These are phyloP conservation scores for Agastache rugosa DNA, from an alignment of 257 asterid genomes.

Conservation along the genomic window DNA sequence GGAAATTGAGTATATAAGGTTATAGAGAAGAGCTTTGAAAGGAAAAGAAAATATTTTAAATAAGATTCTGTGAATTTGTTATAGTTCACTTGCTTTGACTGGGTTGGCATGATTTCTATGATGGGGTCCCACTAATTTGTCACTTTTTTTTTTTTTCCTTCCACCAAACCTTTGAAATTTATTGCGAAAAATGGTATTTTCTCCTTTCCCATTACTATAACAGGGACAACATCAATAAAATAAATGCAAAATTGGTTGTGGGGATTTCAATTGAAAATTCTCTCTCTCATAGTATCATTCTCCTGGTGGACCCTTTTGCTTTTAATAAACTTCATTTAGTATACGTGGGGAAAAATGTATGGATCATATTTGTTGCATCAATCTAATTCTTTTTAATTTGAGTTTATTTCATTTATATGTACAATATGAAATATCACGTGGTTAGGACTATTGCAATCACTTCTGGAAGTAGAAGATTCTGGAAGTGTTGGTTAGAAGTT, in stretches of 20 bases:
- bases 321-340: conserved; percentile 9
- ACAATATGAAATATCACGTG: background rate
- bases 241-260: background rate
- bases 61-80: background rate
- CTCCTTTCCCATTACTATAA: conserved; percentile 34
- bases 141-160: background rate
- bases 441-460: background rate
- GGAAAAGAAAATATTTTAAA: background rate
- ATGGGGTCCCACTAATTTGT: conserved; percentile 34
- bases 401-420: background rate
- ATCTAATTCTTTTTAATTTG: background rate
- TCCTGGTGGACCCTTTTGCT: conserved; percentile 32
- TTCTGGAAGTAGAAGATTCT: background rate
- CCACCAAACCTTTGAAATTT: conserved; percentile 34
- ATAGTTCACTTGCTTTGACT: conserved; percentile 48
- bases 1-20: too few relatives aligned
- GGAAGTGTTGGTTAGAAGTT: background rate
- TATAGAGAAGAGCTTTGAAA: background rate
- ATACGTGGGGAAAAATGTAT: background rate
- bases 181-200: conserved; percentile 24
- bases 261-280: conserved; percentile 23
- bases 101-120: conserved; percentile 10
- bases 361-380: background rate
- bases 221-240: conserved; percentile 2
- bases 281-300: conserved; percentile 24